phyloP scores from a whole-genome alignment of 2,329 filamentous ascomycete genomes.

The Cordyceps cateniannulata region DNA sequence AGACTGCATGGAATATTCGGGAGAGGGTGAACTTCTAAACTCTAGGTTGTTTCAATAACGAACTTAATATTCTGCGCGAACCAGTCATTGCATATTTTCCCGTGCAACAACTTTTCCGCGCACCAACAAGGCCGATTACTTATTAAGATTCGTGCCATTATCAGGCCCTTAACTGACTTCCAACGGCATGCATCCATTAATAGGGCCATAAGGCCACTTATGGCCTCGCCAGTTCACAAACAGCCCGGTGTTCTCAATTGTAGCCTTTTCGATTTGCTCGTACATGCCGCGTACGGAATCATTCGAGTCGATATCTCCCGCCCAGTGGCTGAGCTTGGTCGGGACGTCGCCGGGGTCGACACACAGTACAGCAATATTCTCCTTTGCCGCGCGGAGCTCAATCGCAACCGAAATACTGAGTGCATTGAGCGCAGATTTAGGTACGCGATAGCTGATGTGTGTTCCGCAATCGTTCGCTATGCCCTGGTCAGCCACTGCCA shows the following conservation, averaged over 20 bases:
- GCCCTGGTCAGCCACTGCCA: not conserved
- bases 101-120: too few species aligned
- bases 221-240: not conserved
- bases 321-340: not conserved
- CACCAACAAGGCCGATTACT: too few species aligned
- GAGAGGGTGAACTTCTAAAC: not conserved
- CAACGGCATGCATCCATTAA: not conserved
- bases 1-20: not conserved
- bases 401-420: not conserved
- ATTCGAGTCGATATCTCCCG: not conserved
- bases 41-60: not conserved
- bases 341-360: not conserved
- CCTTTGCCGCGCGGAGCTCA: not conserved
- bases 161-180: too few species aligned
- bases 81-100: too few species aligned
- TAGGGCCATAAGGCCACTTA: not conserved
- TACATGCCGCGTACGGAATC: not conserved
- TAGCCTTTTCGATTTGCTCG: not conserved
- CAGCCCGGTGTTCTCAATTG: not conserved
- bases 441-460: not conserved
- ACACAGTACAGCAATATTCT: not conserved
- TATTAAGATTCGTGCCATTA: too few species aligned
- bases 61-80: too few species aligned
- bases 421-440: not conserved
- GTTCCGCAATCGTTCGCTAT: not conserved